These are phyloP conservation scores for Boletus fagicola DNA, from an alignment of 768 basidiomycete genomes.

Conservation along the genomic window DNA sequence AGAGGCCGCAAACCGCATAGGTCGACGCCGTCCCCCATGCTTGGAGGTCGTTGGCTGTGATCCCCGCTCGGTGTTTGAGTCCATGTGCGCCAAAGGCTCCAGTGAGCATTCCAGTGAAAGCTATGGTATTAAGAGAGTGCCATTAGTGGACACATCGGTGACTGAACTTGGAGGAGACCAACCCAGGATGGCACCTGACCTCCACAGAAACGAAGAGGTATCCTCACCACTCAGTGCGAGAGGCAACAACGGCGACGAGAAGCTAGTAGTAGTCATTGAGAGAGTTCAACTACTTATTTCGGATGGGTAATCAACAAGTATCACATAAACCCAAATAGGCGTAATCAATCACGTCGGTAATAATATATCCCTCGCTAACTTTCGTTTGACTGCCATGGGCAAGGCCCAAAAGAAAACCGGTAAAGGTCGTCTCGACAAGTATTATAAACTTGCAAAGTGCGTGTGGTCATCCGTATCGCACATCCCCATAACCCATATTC, in stretches of 20 bases:
- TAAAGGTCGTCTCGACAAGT: constrained; percentile 94
- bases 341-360: constrained; percentile 9
- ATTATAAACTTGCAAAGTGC: constrained; percentile 93
- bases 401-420: constrained; percentile 94
- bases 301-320: background rate
- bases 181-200: constrained; percentile 44
- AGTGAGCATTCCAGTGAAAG: constrained; percentile 50
- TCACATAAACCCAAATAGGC: constrained; percentile 10
- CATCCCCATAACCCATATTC: constrained; percentile 9
- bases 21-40: constrained; percentile 63
- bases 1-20: constrained; percentile 52
- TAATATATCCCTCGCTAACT: background rate
- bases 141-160: background rate
- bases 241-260: constrained; percentile 32
- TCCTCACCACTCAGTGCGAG: constrained; percentile 7
- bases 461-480: constrained; percentile 3
- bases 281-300: background rate
- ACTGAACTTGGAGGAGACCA: constrained; percentile 7
- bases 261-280: constrained; percentile 22
- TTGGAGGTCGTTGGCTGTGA: constrained; percentile 50
- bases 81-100: constrained; percentile 73
- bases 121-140: constrained; percentile 22
- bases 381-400: constrained; percentile 45
- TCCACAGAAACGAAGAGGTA: constrained; percentile 38
- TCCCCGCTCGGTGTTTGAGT: constrained; percentile 45